Evolutionary conservation across 805 yeast genomes (phyloP).

Genomic region (Limtongia smithiae): DNA sequence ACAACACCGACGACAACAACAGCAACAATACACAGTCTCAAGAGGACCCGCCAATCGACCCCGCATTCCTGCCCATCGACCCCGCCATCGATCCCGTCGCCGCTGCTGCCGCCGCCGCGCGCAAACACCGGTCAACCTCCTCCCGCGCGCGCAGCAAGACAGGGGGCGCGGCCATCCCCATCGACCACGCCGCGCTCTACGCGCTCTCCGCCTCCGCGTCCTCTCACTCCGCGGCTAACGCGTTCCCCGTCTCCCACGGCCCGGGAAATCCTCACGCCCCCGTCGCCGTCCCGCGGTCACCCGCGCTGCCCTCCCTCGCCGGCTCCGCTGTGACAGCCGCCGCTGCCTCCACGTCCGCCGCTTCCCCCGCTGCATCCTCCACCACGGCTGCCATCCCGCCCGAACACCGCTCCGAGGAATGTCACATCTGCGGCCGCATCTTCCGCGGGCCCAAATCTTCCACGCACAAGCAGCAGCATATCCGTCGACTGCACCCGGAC

Average conservation of each 20-base stretch:
- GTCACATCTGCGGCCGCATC: slow-evolving; percentile 44
- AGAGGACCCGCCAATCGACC: background rate
- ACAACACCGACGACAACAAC: background rate
- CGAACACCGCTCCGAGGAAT: slow-evolving; percentile 37
- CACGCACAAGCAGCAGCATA: slow-evolving; percentile 50
- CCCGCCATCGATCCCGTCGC: slow-evolving; percentile 24
- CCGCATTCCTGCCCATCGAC: slow-evolving; percentile 16
- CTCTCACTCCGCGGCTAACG: slow-evolving; percentile 1
- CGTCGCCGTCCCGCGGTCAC: background rate
- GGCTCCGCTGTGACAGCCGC: background rate
- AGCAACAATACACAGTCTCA: slow-evolving; percentile 1
- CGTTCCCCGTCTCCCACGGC: slow-evolving; percentile 4
- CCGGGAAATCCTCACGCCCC: too few relatives aligned
- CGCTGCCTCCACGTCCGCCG: slow-evolving; percentile 1
- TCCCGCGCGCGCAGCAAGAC: background rate
- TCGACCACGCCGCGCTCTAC: background rate
- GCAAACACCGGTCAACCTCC: background rate
- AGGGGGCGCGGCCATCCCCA: background rate
- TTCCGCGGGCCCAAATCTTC: slow-evolving; percentile 48
- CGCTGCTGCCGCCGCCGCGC: slow-evolving; percentile 20
- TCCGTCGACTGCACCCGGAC: slow-evolving; percentile 46
- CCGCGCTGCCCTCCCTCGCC: background rate
- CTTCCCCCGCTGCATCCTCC: slow-evolving; percentile 3
- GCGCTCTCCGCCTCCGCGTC: slow-evolving; percentile 1
- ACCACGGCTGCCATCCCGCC: slow-evolving; percentile 13